phyloP scores from a whole-genome alignment of 768 basidiomycete genomes.

The Megacollybia marginata region DNA sequence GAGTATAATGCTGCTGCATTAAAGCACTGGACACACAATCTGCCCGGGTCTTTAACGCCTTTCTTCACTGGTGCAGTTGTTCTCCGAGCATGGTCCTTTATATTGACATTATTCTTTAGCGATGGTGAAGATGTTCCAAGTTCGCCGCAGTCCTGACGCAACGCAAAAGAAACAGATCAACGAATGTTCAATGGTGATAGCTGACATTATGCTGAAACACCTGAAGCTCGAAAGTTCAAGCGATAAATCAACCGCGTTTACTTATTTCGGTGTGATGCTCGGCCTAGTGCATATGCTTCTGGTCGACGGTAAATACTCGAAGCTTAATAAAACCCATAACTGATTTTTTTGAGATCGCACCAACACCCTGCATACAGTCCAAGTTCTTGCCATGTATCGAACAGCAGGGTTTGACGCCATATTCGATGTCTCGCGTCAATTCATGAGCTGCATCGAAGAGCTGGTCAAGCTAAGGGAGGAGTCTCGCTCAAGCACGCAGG shows the following conservation, averaged over 20 bases:
- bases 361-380: conserved; percentile 71
- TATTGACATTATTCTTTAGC: conserved; percentile 32
- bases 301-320: conserved; percentile 33
- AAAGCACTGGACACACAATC: conserved; percentile 71
- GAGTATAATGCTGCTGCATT: conserved; percentile 70
- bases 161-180: conserved; percentile 72
- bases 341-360: conserved; percentile 54
- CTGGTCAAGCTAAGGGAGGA: conserved; percentile 43
- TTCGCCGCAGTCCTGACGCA: conserved; percentile 67
- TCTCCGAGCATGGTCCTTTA: background rate
- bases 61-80: conserved; percentile 73
- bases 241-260: conserved; percentile 26
- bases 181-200: conserved; percentile 61
- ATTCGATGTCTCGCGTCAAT: conserved; percentile 46
- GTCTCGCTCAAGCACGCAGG: conserved; percentile 47
- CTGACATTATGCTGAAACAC: conserved; percentile 67
- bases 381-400: conserved; percentile 68
- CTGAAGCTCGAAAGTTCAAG: conserved; percentile 46
- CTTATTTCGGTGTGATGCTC: conserved; percentile 41
- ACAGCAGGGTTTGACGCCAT: conserved; percentile 64
- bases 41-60: conserved; percentile 68
- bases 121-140: conserved; percentile 81
- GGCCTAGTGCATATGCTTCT: conserved; percentile 38
- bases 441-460: conserved; percentile 51
- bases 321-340: conserved; percentile 1